Evolutionary conservation across 2,329 filamentous ascomycete species (phyloP).

Genomic region (Venturia asperata): DNA sequence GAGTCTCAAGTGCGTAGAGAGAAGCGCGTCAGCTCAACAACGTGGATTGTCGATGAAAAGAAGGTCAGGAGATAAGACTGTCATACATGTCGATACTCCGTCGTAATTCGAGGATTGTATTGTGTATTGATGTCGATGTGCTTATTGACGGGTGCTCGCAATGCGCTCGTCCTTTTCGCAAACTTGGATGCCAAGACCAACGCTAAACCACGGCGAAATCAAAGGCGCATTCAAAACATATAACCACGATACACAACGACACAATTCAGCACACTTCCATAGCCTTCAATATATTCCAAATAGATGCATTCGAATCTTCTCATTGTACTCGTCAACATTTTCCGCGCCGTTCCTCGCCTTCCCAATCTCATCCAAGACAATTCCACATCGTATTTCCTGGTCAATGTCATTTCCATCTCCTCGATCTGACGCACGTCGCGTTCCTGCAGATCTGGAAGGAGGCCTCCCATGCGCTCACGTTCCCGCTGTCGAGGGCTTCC

Average conservation of each 20-base stretch:
- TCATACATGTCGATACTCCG: neutral
- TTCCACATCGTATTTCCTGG: neutral
- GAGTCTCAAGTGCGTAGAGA: neutral
- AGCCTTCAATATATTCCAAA: neutral
- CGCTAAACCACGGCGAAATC: neutral
- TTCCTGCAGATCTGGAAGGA: constrained; percentile 12
- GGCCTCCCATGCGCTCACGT: constrained; percentile 1
- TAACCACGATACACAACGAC: neutral
- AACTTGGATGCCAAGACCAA: neutral
- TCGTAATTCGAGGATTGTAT: neutral
- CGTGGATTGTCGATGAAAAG: neutral
- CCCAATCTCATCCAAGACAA: neutral
- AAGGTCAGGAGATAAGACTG: neutral
- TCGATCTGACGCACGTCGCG: constrained; percentile 7
- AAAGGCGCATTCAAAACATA: neutral
- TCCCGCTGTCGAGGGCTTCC: constrained; percentile 9
- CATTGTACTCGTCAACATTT: neutral
- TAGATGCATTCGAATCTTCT: neutral
- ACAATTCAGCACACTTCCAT: neutral
- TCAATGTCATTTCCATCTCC: neutral
- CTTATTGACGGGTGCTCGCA: neutral
- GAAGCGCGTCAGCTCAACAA: constrained; percentile 1
- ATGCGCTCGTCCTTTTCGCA: too few species aligned
- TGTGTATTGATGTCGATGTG: neutral
- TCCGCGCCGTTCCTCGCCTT: neutral